Conservation (phyloP, 352 stramenopile species). For the Phytopythium montanum region DNA sequence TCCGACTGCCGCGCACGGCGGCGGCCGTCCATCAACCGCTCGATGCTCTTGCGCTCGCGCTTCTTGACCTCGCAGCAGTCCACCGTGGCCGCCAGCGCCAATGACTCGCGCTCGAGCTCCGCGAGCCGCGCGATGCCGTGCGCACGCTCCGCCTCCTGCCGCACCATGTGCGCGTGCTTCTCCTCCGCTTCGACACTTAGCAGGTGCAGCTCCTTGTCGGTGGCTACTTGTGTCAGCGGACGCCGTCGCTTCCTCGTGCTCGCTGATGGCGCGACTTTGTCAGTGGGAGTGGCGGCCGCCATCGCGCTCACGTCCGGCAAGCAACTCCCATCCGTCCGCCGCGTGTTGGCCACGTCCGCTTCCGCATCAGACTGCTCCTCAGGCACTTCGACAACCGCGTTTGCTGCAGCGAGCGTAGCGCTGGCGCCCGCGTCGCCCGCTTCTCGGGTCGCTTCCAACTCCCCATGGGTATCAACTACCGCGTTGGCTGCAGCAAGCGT, state of each 20-base stretch:
- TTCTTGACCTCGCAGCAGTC: constrained; percentile 35
- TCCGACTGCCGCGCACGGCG: constrained; percentile 9
- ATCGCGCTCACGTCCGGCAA: constrained; percentile 2
- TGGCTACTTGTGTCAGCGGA: neutral
- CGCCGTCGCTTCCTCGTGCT: neutral
- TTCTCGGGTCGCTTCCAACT: neutral
- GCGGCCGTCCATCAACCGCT: constrained; percentile 24
- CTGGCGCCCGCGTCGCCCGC: neutral
- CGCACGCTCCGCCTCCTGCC: constrained; percentile 29
- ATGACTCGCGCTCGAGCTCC: constrained; percentile 35
- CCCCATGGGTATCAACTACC: neutral
- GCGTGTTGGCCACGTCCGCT: neutral
- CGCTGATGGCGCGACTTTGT: neutral
- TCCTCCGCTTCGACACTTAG: constrained; percentile 21
- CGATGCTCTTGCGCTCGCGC: constrained; percentile 29
- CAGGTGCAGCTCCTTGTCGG: neutral
- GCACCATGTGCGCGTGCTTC: constrained; percentile 32
- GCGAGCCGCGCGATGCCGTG: constrained; percentile 22
- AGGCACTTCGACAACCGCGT: neutral
- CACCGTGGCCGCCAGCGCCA: constrained; percentile 26
- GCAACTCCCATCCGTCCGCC: neutral
- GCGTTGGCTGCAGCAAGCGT: neutral
- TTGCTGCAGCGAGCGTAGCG: neutral
- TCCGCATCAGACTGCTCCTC: neutral
- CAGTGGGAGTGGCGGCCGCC: neutral